Conservation (phyloP, 2,329 filamentous ascomycete species). For the Penicillium freii region DNA sequence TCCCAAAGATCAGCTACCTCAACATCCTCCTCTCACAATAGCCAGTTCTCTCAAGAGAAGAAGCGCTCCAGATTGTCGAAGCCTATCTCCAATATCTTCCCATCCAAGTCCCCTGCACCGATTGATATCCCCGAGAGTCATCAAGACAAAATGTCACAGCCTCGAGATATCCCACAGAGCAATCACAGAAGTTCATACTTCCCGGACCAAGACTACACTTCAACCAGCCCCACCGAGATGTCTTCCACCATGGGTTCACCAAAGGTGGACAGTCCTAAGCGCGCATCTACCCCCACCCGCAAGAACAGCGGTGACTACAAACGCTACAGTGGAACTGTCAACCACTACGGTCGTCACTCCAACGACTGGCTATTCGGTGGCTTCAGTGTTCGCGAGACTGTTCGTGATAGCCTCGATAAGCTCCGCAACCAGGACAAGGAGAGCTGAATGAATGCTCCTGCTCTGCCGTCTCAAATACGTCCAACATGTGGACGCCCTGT, state of each 20-base stretch:
- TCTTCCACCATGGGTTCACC: conserved; percentile 17
- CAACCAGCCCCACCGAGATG: conserved; percentile 24
- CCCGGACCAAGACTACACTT: conserved; percentile 11
- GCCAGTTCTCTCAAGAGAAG: conserved; percentile 18
- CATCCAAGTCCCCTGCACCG: conserved; percentile 25
- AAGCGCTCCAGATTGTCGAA: conserved; percentile 12
- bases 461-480: not conserved
- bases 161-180: conserved; percentile 19
- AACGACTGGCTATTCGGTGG: conserved; percentile 54
- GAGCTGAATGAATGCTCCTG: conserved; percentile 17
- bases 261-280: conserved; percentile 18
- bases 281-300: conserved; percentile 23
- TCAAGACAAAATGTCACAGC: conserved; percentile 10
- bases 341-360: conserved; percentile 49
- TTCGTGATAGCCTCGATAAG: conserved; percentile 42
- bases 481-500: not conserved
- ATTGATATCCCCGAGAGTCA: conserved; percentile 17
- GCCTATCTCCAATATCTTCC: conserved; percentile 20
- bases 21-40: conserved; percentile 18
- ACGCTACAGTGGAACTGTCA: conserved; percentile 42
- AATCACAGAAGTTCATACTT: conserved; percentile 14
- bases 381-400: conserved; percentile 48
- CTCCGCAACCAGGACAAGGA: conserved; percentile 31
- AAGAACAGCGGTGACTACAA: conserved; percentile 36
- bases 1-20: conserved; percentile 23